A percentile compares a stretch with the other conserved stretches of the same genome.
Conservation (phyloP, 1,139 yeast genomes). For the Blastobotrys indianensis region DNA sequence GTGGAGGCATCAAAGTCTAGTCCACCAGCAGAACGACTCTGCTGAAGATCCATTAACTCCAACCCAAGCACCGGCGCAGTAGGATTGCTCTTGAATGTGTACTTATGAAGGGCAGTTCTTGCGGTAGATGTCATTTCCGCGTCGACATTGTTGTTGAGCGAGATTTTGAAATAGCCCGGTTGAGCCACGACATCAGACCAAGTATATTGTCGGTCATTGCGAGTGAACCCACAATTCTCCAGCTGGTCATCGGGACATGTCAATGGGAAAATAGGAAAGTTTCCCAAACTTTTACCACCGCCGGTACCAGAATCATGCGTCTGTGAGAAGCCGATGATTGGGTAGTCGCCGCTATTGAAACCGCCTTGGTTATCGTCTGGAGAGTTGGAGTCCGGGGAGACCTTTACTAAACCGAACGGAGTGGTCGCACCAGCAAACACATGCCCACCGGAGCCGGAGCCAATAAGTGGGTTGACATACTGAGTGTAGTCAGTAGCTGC, state of each 20-base stretch:
- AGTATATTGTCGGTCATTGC: constrained; percentile 2
- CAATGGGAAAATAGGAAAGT: constrained; percentile 12
- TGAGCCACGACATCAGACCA: constrained; percentile 7
- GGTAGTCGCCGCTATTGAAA: constrained; percentile 32
- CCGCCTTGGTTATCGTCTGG: constrained; percentile 36
- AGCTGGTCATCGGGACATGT: constrained; percentile 2
- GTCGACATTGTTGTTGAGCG: constrained; percentile 1
- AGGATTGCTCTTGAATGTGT: constrained; percentile 5
- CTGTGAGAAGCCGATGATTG: constrained; percentile 36
- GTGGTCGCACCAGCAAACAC: constrained; percentile 38
- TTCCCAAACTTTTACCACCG: constrained; percentile 30
- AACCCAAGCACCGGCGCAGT: constrained; percentile 6
- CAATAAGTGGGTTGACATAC: constrained; percentile 21
- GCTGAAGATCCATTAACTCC: constrained; percentile 9
- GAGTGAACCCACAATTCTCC: constrained; percentile 7
- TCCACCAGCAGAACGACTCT: constrained; percentile 6
- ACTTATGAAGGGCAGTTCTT: constrained; percentile 10
- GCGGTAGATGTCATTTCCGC: constrained; percentile 12
- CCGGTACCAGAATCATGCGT: constrained; percentile 42
- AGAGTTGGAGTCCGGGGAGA: constrained; percentile 34
- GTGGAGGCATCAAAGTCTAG: constrained; percentile 4
- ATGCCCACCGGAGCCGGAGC: constrained; percentile 37
- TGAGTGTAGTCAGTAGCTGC: constrained; percentile 5
- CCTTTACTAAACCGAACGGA: constrained; percentile 40
- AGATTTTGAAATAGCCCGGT: constrained; percentile 10